phyloP scores from a whole-genome alignment of 108 stramenopile genomes.

The Thalassiosira profunda region DNA sequence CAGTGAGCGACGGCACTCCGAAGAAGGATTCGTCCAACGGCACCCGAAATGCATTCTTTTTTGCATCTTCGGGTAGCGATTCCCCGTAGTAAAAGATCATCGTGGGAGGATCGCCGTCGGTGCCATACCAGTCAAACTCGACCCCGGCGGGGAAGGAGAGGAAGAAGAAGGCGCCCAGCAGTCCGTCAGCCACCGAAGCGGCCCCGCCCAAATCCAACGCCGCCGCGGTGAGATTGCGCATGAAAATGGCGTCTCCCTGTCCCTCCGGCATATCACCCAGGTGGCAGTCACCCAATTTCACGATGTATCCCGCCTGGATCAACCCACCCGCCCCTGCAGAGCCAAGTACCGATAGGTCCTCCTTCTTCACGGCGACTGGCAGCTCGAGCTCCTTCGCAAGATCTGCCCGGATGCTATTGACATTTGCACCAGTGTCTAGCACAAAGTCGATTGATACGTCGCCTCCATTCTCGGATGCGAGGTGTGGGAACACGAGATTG shows the following conservation, averaged over 20 bases:
- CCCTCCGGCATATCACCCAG: constrained; percentile 13
- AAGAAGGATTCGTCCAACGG: constrained; percentile 10
- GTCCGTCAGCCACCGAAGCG: neutral
- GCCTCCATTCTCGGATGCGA: neutral
- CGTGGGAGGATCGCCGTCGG: constrained; percentile 29
- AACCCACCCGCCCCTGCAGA: constrained; percentile 29
- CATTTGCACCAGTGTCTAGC: constrained; percentile 33
- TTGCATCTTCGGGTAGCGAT: constrained; percentile 9
- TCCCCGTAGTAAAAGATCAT: constrained; percentile 29
- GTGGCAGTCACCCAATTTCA: constrained; percentile 17
- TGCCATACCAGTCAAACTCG: constrained; percentile 33
- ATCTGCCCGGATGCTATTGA: constrained; percentile 13
- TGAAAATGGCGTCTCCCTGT: constrained; percentile 12
- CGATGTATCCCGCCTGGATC: constrained; percentile 16
- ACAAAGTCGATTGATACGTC: constrained; percentile 16
- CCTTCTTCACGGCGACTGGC: neutral
- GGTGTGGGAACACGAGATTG: constrained; percentile 17
- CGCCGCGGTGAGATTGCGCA: constrained; percentile 20
- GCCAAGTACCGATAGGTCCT: constrained; percentile 15
- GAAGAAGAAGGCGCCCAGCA: constrained; percentile 22
- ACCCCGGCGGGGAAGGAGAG: constrained; percentile 23
- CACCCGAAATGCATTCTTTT: constrained; percentile 8
- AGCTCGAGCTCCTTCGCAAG: constrained; percentile 5
- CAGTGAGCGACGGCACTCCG: constrained; percentile 9
- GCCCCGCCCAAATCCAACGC: constrained; percentile 8